Evolutionary conservation across 176 grass and related monocot genomes (phyloP), one percentile per base, ranked within the genome.

Genomic region (Bolboschoenus planiculmis): DNA sequence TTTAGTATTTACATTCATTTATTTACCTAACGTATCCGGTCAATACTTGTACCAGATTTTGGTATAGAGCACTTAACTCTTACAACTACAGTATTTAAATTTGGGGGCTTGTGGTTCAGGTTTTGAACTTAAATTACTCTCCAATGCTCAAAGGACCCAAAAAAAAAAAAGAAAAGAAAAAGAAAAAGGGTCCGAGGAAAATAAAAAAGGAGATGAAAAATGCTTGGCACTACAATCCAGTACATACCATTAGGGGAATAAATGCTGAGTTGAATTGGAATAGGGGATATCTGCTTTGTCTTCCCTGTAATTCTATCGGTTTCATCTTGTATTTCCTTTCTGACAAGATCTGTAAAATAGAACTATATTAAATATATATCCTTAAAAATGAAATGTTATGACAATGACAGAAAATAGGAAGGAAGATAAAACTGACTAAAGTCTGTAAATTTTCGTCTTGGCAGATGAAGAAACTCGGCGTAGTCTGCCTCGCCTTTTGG

Each of bases 201-300:
- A 36, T 20, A 78, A 78, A 78, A 71, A 33, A 23, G 76, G 2
- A 29, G 46, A 35, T 76, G 72, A 42, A 65, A 84, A 10, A 53
- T 26, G 15, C 11, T 72, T 46, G n/a, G n/a, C 39, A 46, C 18
- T 72, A 76, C 44, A 51, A 10, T 51, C 43, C 18, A 51, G 24
- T 29, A 31, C 44, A 79, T 88, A 94, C 92, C 89, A 81, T 89
- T 36, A 54, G 89, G 83, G 15, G 92, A 91, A 75, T 90, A 91
- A 81, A 94, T 91, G 53, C 89, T 94, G 51, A 94, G 92, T 48
- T 94, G 92, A 86, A 94, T 94, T 35, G 92, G 92, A 71, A 89
- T 59, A 33, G 89, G 83, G 64, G 89, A 94, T 79, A 91, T 94
- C 88, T 91, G 89, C 63, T 94, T 94, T 3, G 89, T 74, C 89